Evolutionary conservation across 2,329 filamentous ascomycete species (phyloP).

Genomic region (Verticillium dahliae): DNA sequence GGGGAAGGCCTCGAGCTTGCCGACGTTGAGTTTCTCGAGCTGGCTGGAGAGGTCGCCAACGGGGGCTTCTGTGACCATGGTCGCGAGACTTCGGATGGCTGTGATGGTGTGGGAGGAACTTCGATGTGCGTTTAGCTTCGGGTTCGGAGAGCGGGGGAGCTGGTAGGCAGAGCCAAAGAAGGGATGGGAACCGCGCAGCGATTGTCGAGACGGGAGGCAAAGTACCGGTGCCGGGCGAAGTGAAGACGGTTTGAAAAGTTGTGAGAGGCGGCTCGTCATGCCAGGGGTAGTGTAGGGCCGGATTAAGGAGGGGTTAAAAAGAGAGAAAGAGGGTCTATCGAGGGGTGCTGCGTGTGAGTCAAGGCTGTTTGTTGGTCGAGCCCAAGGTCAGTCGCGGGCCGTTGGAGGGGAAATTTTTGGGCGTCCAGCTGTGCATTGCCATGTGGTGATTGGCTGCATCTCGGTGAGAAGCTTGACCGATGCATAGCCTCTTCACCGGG

Average conservation of each 20-base stretch:
- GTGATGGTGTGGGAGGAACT: not conserved
- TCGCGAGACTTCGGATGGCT: slow-evolving; percentile 3
- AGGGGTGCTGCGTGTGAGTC: not conserved
- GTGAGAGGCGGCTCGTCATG: not conserved
- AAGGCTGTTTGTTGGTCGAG: not conserved
- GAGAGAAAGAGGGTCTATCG: not conserved
- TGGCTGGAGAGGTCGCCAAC: slow-evolving; percentile 25
- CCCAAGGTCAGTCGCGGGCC: not conserved
- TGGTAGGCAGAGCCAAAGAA: slow-evolving; percentile 1
- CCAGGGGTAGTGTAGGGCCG: not conserved
- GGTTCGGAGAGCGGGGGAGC: not conserved
- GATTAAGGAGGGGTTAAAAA: not conserved
- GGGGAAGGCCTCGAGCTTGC: slow-evolving; percentile 36
- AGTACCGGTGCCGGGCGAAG: slow-evolving; percentile 1
- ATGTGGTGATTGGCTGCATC: not conserved
- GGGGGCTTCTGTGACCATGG: slow-evolving; percentile 16
- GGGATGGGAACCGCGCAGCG: slow-evolving; percentile 1
- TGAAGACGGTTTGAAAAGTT: not conserved
- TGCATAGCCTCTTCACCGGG: not conserved
- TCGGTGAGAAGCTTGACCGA: not conserved
- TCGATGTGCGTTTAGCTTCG: not conserved
- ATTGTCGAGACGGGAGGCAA: not conserved
- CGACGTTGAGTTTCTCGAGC: slow-evolving; percentile 27
- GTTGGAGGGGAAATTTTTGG: not conserved
- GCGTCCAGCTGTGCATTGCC: not conserved